phyloP scores from a whole-genome alignment of 2,329 filamentous ascomycete species.

The Neonectria neomacrospora region DNA sequence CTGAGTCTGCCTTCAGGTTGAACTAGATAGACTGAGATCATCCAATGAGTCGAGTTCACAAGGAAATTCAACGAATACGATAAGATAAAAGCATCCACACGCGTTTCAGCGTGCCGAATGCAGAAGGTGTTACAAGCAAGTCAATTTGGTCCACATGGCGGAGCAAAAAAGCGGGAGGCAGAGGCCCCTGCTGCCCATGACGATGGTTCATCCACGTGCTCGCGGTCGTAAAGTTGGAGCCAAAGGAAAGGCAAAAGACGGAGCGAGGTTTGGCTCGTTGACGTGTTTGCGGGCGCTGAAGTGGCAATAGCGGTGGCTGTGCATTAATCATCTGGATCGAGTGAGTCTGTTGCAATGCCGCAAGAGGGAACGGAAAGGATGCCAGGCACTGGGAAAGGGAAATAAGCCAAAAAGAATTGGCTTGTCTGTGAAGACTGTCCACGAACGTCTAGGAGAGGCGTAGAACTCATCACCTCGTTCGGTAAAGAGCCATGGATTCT shows the following conservation, averaged over 20 bases:
- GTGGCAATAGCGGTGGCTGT: background rate
- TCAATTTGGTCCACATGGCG: too few relatives aligned
- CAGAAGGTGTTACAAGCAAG: too few relatives aligned
- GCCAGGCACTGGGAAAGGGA: background rate
- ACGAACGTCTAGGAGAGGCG: background rate
- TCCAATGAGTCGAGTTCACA: too few relatives aligned
- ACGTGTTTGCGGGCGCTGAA: slow-evolving; percentile 1
- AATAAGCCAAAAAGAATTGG: background rate
- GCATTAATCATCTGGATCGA: background rate
- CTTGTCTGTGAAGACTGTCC: background rate
- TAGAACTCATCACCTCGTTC: background rate
- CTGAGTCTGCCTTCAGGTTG: too few relatives aligned
- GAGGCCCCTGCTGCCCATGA: too few relatives aligned
- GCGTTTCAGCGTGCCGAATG: too few relatives aligned
- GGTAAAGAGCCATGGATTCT: background rate
- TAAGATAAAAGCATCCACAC: too few relatives aligned
- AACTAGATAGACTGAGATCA: too few relatives aligned
- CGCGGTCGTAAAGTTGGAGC: background rate
- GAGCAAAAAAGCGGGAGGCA: too few relatives aligned
- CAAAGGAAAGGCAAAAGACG: background rate
- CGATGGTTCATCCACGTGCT: too few relatives aligned
- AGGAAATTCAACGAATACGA: too few relatives aligned
- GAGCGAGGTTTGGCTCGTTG: background rate
- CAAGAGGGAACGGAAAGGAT: background rate
- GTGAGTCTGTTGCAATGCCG: background rate